Percentiles rank a stretch among this genome's conserved stretches.
phyloP scores from a whole-genome alignment of 257 asterid species.

The Solanum tarapatanum region DNA sequence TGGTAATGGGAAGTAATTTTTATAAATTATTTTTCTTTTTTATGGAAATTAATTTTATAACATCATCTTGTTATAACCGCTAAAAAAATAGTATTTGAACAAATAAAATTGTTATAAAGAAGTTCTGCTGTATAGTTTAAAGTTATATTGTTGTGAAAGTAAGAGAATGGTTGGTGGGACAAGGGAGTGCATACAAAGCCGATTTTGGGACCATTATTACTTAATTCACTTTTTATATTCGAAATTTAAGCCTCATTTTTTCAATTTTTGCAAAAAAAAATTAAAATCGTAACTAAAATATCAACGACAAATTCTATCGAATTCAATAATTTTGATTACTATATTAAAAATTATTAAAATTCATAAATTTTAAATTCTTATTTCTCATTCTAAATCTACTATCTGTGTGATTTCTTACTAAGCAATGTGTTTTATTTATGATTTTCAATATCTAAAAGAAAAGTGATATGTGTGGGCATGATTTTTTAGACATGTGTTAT shows the following conservation, averaged over 20 bases:
- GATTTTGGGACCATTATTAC: not conserved
- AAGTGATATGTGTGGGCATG: not conserved
- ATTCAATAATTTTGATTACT: no score
- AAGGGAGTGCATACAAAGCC: not conserved
- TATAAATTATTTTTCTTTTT: not conserved
- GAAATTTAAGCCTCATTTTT: not conserved
- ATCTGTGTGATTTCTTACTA: not conserved
- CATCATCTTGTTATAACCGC: not conserved
- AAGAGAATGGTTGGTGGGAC: not conserved
- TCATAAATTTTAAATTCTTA: not conserved
- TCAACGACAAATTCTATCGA: accelerated
- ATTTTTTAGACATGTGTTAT: not conserved
- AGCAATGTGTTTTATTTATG: not conserved
- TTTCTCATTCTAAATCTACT: not conserved
- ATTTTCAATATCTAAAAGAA: not conserved
- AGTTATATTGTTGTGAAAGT: not conserved
- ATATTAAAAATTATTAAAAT: no score
- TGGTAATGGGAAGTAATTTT: not conserved
- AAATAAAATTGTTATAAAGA: not conserved
- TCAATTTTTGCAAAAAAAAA: no score
- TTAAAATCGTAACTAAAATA: no score
- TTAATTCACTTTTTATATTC: not conserved
- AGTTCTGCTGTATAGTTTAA: not conserved
- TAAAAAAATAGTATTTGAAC: not conserved
- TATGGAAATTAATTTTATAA: no score